Conservation (phyloP, 129 eudicot species). For the Artemisia annua region DNA sequence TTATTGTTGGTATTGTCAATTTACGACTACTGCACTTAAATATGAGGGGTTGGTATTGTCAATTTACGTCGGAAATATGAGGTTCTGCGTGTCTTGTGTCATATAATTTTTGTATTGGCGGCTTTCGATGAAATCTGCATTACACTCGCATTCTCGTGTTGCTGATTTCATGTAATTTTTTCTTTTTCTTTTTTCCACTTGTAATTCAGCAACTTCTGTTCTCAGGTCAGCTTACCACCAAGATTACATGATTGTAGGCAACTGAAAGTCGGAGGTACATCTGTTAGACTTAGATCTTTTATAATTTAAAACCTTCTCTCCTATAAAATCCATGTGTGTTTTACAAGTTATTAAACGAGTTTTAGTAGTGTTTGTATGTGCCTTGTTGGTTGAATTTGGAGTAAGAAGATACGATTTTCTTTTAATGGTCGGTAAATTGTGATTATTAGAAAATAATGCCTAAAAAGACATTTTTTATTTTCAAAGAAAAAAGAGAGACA, state of each 20-base stretch:
- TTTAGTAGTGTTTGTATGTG: no score
- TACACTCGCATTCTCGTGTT: slow-evolving; percentile 2
- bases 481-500: no score
- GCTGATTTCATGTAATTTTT: slow-evolving; percentile 3
- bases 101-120: no score
- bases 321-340: no score
- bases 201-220: slow-evolving; percentile 22
- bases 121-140: neutral
- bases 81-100: neutral
- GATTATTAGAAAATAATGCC: no score
- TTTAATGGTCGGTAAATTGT: no score
- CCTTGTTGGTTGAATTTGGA: no score
- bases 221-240: slow-evolving; percentile 53
- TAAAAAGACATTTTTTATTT: no score
- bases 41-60: slow-evolving; percentile 6
- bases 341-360: no score
- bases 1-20: no score
- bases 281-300: neutral
- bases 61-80: neutral
- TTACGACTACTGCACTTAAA: neutral
- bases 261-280: slow-evolving; percentile 24
- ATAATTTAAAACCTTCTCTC: no score
- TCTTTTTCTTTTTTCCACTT: slow-evolving; percentile 12
- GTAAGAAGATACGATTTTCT: no score
- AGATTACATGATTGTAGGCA: slow-evolving; percentile 36